Evolutionary conservation across 1,139 yeast species (phyloP), one percentile per base, ranked within the genome.

Genomic region (Pichia sp.): DNA sequence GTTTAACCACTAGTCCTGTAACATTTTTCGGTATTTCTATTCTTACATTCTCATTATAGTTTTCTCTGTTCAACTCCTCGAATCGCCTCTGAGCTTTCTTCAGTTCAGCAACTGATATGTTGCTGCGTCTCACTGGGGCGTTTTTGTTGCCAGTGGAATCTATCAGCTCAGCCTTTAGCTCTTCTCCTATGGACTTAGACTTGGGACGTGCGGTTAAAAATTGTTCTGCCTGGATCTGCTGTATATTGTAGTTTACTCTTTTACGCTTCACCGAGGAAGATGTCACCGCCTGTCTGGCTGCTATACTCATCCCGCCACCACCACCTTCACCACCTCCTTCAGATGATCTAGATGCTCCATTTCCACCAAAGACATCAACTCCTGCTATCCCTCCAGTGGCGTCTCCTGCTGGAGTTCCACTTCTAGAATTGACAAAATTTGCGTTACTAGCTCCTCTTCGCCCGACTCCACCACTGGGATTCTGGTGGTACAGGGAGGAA

Each of bases 61-160:
- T 74, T 60, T 75, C 79, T 31, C 71, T 59, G 54, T 73, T 74
- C 16, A 75, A 59, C 54, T 75, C 78, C 4, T 67, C 70, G 49
- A 72, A 71, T 45, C 79, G 59, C 56, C 71, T 72, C 23, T 62
- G 61, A 1, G 75, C 71, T 49, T 68, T 69, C 56, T 69, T 68
- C 54, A 66, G 65, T 52, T 70, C 75, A 2, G 60, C 55, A 4
- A 55, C 16, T 57, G 66, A 46, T 34, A 60, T 49, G 56, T 53
- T 47, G 52, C 15, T 19, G 15, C 40, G 36, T 4, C 36, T 29
- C 5, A 30, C 42, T 13, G 15, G 13, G 41, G 13, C 19, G 15
- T 16, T 26, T 6, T 34, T 34, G 36, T 29, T 29, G 19, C 50
- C 50, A 4, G 50, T 42, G 5, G 43, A 34, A 23, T 55, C 57